Base-by-base conservation (phyloP, 305 asterid species). In the Solanum hybrid region DNA sequence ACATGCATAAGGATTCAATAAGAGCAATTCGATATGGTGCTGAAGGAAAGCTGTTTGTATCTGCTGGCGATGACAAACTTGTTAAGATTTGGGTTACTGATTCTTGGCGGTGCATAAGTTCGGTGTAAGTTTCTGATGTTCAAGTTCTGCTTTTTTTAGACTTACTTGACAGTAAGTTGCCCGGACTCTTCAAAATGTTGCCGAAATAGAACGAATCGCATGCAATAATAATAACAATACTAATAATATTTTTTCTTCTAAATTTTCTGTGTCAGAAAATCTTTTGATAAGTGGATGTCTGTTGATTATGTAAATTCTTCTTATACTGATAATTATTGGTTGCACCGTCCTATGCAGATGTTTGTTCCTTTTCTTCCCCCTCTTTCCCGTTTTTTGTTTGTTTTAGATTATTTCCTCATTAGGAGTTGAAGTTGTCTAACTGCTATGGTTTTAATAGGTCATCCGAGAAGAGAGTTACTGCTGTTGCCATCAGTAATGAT, bases 51-150 rank as follows among this genome's bases (percentile, higher is more conserved):
- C 92, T 96, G 51, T 94, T 97, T 90, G 96, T 93, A 34, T 96
- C 99, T 10, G 98, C 97, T 75, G 99, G 99, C 72, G 99, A 96
- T 90, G 99, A 97, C 90, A 97, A 97, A 93, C 95, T 95, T 38
- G 98, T 96, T 40, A 96, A 96, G 93, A 89, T 97, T 85, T 96
- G 99, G 99, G 93, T 91, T 69, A 91, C 98, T 87, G 90, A 91
- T 90, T 88, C 96, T 14, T 97, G 99, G 98, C 95, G 91, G 35
- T 97, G 99, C 91, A 89, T 93, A 69, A 91, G 87, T 88, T 92
- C 97, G 2, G 94, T 95, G 99, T 97, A 94, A 94, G 99, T 92
- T 85, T 77, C 89, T 87, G 32, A 40, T 75, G 89, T 31, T 17
- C 73, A 10, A 42, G 73, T 29, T 82, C 29, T 29, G 29, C 22